Base-by-base conservation (phyloP, 495 filamentous ascomycete species). In the Extremus antarcticus region DNA sequence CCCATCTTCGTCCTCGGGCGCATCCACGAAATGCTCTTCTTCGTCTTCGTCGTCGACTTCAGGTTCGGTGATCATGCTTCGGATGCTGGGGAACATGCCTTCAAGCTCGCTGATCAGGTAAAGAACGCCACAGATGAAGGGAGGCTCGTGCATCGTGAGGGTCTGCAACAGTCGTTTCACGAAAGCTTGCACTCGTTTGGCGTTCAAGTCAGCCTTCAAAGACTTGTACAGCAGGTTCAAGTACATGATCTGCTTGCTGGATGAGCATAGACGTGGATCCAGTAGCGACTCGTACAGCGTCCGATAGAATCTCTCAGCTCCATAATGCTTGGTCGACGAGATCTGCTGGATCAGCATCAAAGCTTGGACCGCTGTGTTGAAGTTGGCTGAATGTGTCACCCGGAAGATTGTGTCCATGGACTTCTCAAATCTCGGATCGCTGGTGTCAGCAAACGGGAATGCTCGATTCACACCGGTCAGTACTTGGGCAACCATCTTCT, bases 341-440 rank as follows among this genome's bases (percentile, higher is more conserved):
- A 98, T 78, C 67, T 97, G 94, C 66, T 96, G 92, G 57, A 98
- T 92, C 51, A 98, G 74, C 82, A 95, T 87, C 53, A 98, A 73
- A 32, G 92, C 92, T 68, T 97, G 92, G 25, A 98, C 87, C 65
- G 88, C 90, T 8, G 94, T 98, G 72, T 96, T 97, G 75, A 98
- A 97, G 66, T 97, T 98, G 13, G 92, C 88, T 0, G 92, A 96
- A 68, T 98, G 91, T 0, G 92, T 94, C 58, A 98, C 90, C 60
- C 80, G 79, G 76, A 96, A 98, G 25, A 98, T 74, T 2, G 90
- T 94, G 65, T 96, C 87, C 55, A 97, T 78, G 58, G 97, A 90
- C 54, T 84, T 84, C 58, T 91, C 86, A 53, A 96, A 78, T 9
- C 19, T 38, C 78, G 59, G 78, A 56, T 87, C 80, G 58, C 94